phyloP scores from a whole-genome alignment of 2,329 filamentous ascomycete genomes.

The Pezicula neosporulosa region DNA sequence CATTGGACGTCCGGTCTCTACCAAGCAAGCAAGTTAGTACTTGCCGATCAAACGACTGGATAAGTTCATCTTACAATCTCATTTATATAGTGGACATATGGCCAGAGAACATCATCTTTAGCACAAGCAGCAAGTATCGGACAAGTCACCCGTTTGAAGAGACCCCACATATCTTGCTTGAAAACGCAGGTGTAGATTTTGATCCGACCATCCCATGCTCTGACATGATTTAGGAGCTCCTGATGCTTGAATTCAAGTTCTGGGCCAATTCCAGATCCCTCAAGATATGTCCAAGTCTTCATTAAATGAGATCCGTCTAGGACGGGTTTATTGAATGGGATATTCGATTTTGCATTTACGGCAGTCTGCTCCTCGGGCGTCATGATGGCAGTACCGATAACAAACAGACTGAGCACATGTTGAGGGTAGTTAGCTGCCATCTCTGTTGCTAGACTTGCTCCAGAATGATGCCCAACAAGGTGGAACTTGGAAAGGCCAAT shows the following conservation, averaged over 20 bases:
- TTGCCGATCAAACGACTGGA: not conserved
- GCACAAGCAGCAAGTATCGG: not conserved
- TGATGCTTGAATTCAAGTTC: not conserved
- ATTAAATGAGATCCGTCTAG: not conserved
- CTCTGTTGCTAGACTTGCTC: slow-evolving; percentile 2
- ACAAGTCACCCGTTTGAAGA: not conserved
- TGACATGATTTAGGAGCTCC: not conserved
- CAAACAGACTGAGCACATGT: not conserved
- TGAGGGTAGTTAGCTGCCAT: slow-evolving; percentile 1
- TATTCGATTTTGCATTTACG: not conserved
- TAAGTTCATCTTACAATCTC: not conserved
- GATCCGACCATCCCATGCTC: not conserved
- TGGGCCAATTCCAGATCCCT: not conserved
- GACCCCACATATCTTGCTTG: not conserved
- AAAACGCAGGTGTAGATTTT: not conserved
- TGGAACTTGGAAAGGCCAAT: not conserved
- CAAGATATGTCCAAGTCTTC: not conserved
- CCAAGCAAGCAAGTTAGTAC: not conserved
- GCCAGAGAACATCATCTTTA: not conserved
- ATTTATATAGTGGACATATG: not conserved
- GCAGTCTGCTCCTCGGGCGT: not conserved
- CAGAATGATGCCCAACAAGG: slow-evolving; percentile 5
- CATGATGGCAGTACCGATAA: not conserved
- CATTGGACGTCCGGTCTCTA: not conserved
- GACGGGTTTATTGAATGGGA: not conserved